Base-by-base conservation (phyloP, 2,329 filamentous ascomycete genomes). In the Talaromyces sp. region DNA sequence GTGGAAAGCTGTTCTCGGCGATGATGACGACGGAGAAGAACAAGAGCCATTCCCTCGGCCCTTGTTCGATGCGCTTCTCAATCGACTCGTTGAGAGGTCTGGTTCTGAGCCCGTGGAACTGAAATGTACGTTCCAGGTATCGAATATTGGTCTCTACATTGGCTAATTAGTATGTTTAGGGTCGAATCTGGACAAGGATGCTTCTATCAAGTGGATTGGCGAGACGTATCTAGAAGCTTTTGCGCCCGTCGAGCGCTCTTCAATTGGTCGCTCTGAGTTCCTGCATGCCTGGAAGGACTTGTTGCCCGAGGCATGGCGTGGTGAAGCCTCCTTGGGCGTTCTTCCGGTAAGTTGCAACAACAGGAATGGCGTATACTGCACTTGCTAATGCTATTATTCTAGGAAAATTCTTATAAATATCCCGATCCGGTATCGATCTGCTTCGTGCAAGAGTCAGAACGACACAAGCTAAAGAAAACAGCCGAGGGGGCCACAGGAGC, bases 221-320 rank as follows among this genome's bases (percentile, higher is more conserved):
- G 73, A 77, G 62, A 72, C 70, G 1, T 74, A 75, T 63, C 69
- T 79, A 15, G 76, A 77, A 61, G 71, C 74, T 17, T 71, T 61
- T 25, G 75, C 76, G 25, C 73, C 74, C 5, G 70, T 64, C 30
- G 55, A 66, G 8, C 64, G 63, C 36, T 68, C 70, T 42, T 70
- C 75, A 8, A 65, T 75, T 61, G 68, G 68, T 15, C 67, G 70
- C 36, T 71, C 63, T 39, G 70, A 75, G 9, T 78, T 75, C 39
- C 57, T 78, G 9, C 70, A 69, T 54, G 66, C 66, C 11, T 80
- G 78, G 78, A 77, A 73, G 62, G 76, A 79, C 62, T 69, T 72
- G 57, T 67, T 79, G 42, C 77, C 77, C n/a, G 78, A 80, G 60
- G 61, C 71, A 32, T 80, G 77, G 77, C 73, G 75, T 59, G 62